Conservation (phyloP, 345 rosid species). For the Mangifera indica region DNA sequence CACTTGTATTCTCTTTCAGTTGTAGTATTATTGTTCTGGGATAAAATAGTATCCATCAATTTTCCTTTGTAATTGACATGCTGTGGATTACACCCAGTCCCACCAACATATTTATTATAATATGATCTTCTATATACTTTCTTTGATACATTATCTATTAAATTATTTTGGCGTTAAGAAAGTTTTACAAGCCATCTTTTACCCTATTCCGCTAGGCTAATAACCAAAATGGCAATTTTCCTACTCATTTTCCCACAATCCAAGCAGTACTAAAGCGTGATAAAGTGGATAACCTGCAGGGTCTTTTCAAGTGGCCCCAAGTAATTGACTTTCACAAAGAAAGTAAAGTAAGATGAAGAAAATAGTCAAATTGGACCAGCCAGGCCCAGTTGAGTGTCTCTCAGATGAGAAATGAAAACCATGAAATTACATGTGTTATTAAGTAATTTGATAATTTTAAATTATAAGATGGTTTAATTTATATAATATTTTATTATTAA, state of each 20-base stretch:
- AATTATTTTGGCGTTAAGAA: too few species aligned
- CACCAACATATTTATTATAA: background rate
- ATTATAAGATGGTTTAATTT: too few species aligned
- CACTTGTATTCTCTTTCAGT: background rate
- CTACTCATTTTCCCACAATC: background rate
- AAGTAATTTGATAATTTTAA: too few species aligned
- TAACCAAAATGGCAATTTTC: too few species aligned
- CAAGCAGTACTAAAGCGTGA: background rate
- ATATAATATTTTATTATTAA: too few species aligned
- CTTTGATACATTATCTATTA: background rate
- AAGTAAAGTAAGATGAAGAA: too few species aligned
- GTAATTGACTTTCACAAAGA: conserved; percentile 25
- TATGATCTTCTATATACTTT: background rate
- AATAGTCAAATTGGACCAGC: too few species aligned
- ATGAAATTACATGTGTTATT: too few species aligned
- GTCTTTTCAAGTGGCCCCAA: background rate
- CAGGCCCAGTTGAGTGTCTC: too few species aligned
- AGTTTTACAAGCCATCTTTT: background rate
- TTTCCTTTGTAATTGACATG: conserved; percentile 17
- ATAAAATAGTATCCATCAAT: conserved; percentile 15
- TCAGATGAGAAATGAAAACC: too few species aligned
- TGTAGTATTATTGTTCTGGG: background rate
- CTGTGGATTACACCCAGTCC: conserved; percentile 1
- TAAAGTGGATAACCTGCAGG: background rate
- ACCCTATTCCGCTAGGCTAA: background rate